These are phyloP conservation scores for Ophiostoma australiae DNA, from an alignment of 2,329 filamentous ascomycete species.

Conservation along the genomic window DNA sequence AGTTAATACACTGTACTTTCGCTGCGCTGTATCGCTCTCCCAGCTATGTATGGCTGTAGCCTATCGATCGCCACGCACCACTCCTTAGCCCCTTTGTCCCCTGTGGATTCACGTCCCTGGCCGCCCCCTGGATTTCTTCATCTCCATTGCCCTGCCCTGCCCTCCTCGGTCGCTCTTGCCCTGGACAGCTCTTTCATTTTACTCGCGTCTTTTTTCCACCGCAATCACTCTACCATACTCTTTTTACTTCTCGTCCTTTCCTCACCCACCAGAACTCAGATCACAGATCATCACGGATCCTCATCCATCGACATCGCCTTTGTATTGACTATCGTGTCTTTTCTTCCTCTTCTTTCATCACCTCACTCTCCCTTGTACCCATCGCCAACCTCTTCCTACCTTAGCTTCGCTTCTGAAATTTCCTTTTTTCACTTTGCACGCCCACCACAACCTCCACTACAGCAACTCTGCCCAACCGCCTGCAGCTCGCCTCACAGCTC, in stretches of 20 bases:
- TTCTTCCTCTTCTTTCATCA: neutral
- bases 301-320: neutral
- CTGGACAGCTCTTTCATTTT: neutral
- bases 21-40: neutral
- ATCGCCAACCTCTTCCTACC: constrained; percentile 1
- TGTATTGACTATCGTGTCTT: neutral
- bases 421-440: neutral
- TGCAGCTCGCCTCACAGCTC: constrained; percentile 2
- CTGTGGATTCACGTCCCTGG: constrained; percentile 6
- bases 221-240: neutral
- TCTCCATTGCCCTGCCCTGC: neutral
- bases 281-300: constrained; percentile 8
- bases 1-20: neutral
- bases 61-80: constrained; percentile 19
- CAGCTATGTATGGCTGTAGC: neutral
- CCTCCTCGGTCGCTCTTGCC: neutral
- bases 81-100: constrained; percentile 13
- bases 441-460: neutral
- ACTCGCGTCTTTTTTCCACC: constrained; percentile 4
- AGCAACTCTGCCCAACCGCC: constrained; percentile 10
- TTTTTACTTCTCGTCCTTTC: neutral
- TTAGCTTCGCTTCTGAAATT: constrained; percentile 5
- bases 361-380: constrained; percentile 4
- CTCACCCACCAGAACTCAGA: neutral
- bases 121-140: constrained; percentile 18